Evolutionary conservation across 2,329 filamentous ascomycete genomes (phyloP).

Genomic region (Phaeosphaeriaceae sp.): DNA sequence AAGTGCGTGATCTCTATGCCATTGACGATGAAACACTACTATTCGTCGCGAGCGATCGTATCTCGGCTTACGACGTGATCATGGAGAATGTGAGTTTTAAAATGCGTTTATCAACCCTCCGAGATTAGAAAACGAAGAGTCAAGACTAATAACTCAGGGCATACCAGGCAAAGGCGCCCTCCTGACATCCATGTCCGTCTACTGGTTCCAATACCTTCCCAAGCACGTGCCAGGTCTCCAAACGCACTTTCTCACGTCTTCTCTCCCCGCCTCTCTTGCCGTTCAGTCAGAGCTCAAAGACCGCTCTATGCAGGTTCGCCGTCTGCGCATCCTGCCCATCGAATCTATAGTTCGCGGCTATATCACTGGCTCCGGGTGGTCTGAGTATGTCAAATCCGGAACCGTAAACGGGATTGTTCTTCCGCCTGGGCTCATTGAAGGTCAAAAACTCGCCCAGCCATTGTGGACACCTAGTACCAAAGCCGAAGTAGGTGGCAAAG

Average conservation of each 20-base stretch:
- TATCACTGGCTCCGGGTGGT: constrained; percentile 84
- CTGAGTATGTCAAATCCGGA: constrained; percentile 73
- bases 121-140: neutral
- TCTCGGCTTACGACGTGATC: constrained; percentile 94
- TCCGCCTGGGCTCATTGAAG: constrained; percentile 72
- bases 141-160: constrained; percentile 54
- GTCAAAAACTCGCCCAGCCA: constrained; percentile 70
- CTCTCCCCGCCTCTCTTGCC: constrained; percentile 55
- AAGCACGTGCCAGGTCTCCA: constrained; percentile 62
- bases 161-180: constrained; percentile 72
- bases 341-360: constrained; percentile 90
- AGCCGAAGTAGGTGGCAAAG: constrained; percentile 76
- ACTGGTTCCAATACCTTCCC: constrained; percentile 71
- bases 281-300: constrained; percentile 58
- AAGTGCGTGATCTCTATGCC: constrained; percentile 82
- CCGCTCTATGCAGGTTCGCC: constrained; percentile 79
- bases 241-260: constrained; percentile 68
- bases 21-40: constrained; percentile 74
- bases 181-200: constrained; percentile 68
- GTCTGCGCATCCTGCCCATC: constrained; percentile 76
- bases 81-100: constrained; percentile 70
- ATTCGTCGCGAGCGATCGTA: constrained; percentile 86
- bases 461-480: constrained; percentile 87
- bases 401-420: constrained; percentile 81
- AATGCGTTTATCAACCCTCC: neutral